Conservation (phyloP, 1,284 basidiomycete genomes). For the Wallemia ichthyophaga region DNA sequence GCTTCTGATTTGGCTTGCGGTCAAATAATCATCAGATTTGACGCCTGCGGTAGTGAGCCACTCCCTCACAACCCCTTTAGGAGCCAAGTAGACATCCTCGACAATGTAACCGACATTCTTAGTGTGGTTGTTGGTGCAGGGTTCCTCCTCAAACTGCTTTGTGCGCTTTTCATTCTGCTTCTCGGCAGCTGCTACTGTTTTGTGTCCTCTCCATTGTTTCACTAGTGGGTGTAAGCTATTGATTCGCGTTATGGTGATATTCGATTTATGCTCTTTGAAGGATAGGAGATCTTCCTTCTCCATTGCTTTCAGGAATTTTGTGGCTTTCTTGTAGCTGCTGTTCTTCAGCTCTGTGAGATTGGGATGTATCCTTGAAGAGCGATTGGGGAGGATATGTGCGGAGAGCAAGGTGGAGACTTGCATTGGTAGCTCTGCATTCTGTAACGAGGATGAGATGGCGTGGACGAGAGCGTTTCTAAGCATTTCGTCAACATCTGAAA, state of each 20-base stretch:
- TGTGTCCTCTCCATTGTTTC: not conserved
- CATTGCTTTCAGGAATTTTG: slow-evolving; percentile 3
- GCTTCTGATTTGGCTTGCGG: not conserved
- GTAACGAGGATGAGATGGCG: not conserved
- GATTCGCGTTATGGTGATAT: slow-evolving; percentile 3
- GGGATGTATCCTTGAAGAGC: not conserved
- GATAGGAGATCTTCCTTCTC: slow-evolving; percentile 6
- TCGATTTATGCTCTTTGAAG: slow-evolving; percentile 2
- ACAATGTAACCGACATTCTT: not conserved
- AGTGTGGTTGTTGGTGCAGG: not conserved
- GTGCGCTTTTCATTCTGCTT: not conserved
- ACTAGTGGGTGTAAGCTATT: slow-evolving; percentile 1
- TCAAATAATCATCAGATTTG: not conserved
- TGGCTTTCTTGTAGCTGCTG: not conserved
- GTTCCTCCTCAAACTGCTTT: not conserved
- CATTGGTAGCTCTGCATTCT: not conserved
- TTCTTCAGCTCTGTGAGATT: not conserved
- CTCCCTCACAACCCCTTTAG: not conserved
- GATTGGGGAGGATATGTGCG: not conserved
- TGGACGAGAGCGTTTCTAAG: not conserved
- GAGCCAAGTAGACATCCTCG: not conserved
- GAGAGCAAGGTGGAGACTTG: not conserved
- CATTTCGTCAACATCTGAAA: not conserved
- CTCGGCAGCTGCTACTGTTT: not conserved
- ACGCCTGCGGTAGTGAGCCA: not conserved